These are phyloP conservation scores for Arctium minus DNA, from an alignment of 129 eudicot genomes.

Conservation along the genomic window DNA sequence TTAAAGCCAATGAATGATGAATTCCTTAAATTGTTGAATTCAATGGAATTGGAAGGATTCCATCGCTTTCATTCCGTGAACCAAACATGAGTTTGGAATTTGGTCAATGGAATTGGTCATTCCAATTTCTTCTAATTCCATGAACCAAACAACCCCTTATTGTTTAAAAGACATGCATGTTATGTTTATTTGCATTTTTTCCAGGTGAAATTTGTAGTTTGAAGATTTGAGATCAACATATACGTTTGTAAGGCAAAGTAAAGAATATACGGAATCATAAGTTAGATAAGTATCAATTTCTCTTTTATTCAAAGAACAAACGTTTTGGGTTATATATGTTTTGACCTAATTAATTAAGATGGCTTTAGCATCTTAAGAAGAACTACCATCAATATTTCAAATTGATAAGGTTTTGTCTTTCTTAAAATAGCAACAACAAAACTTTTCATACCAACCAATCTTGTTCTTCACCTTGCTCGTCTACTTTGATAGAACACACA, in stretches of 20 bases:
- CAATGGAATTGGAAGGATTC: no score
- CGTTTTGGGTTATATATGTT: neutral
- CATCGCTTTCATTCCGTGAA: no score
- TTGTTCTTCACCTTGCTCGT: neutral
- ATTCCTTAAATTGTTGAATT: no score
- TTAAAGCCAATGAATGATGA: no score
- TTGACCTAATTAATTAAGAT: neutral
- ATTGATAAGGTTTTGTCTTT: neutral
- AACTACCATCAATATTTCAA: neutral
- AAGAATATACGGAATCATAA: neutral
- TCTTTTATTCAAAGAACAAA: neutral
- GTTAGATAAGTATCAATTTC: neutral
- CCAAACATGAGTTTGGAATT: no score
- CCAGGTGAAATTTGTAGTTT: neutral
- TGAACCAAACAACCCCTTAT: no score
- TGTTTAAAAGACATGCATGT: neutral
- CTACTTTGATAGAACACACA: neutral
- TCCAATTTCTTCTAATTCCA: no score
- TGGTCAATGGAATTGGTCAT: no score
- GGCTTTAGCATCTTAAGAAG: neutral
- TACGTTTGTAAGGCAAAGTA: neutral
- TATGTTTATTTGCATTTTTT: neutral
- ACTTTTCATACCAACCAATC: neutral
- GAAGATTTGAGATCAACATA: neutral
- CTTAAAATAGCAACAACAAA: neutral